These are phyloP conservation scores for Sporothrix humicola DNA, from an alignment of 2,329 filamentous ascomycete genomes.

Conservation along the genomic window DNA sequence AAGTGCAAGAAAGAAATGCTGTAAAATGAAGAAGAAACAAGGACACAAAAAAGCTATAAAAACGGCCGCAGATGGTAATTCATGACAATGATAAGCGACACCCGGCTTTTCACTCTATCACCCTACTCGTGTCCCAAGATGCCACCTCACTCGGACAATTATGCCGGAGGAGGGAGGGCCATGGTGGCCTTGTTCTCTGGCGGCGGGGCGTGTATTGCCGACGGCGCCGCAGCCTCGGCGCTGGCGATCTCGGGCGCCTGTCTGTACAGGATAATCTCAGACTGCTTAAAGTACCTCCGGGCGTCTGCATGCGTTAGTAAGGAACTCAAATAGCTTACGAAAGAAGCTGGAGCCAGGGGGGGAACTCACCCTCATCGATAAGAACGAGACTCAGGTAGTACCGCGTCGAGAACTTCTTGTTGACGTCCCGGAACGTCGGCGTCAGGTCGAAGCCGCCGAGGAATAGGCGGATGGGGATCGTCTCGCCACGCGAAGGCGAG, in stretches of 20 bases:
- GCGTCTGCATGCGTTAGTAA: conserved; percentile 66
- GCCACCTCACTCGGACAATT: neutral
- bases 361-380: conserved; percentile 79
- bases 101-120: neutral
- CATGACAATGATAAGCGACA: neutral
- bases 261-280: conserved; percentile 94
- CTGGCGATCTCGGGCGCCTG: conserved; percentile 68
- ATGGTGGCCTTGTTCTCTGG: conserved; percentile 54
- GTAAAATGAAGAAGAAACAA: neutral
- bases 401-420: conserved; percentile 98
- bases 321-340: neutral
- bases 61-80: conserved; percentile 10
- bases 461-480: conserved; percentile 96
- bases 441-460: conserved; percentile 96
- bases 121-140: too few relatives aligned
- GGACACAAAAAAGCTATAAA: conserved; percentile 4
- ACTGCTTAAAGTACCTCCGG: conserved; percentile 97
- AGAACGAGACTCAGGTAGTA: conserved; percentile 97
- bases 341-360: neutral
- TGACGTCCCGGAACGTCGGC: conserved; percentile 97
- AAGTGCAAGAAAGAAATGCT: conserved; percentile 5
- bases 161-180: conserved; percentile 46
- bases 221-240: conserved; percentile 43
- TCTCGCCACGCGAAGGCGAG: conserved; percentile 91
- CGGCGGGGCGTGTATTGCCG: conserved; percentile 47